phyloP scores from a whole-genome alignment of 306 rosid genomes.

The Neltuma alba region DNA sequence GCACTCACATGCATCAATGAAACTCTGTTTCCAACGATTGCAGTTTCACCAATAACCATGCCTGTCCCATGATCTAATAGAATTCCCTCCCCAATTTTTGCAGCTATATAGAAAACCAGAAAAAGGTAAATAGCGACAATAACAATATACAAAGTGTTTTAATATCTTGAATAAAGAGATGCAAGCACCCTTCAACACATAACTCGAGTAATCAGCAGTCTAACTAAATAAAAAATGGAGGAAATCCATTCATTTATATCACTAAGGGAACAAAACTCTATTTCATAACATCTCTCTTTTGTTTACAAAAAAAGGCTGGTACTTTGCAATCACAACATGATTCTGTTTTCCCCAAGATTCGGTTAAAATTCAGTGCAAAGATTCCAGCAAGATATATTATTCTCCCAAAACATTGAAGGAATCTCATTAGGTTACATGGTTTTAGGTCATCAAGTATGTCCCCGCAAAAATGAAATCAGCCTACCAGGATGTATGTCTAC shows the following conservation, averaged over 20 bases:
- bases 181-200: conserved; percentile 34
- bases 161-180: conserved; percentile 23
- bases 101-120: conserved; percentile 56
- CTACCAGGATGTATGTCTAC: conserved; percentile 97
- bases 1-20: conserved; percentile 89
- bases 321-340: conserved; percentile 22
- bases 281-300: conserved; percentile 19
- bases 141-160: conserved; percentile 33
- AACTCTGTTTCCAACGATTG: conserved; percentile 89
- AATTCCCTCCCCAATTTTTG: conserved; percentile 94
- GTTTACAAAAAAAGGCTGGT: conserved; percentile 14
- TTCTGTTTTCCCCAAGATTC: not conserved
- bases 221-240: not conserved
- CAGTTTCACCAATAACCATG: conserved; percentile 98
- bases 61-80: conserved; percentile 95
- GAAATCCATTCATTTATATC: conserved; percentile 9
- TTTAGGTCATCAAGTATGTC: conserved; percentile 6
- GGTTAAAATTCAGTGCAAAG: not conserved
- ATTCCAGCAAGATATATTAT: conserved; percentile 19
- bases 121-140: conserved; percentile 32
- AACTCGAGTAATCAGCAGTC: conserved; percentile 17
- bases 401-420: conserved; percentile 1
- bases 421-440: not conserved
- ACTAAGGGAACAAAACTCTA: conserved; percentile 7
- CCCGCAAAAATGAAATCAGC: conserved; percentile 32